Evolutionary conservation across 163 green algal species (phyloP).

Genomic region (Chlamydomonas reinhardtii): DNA sequence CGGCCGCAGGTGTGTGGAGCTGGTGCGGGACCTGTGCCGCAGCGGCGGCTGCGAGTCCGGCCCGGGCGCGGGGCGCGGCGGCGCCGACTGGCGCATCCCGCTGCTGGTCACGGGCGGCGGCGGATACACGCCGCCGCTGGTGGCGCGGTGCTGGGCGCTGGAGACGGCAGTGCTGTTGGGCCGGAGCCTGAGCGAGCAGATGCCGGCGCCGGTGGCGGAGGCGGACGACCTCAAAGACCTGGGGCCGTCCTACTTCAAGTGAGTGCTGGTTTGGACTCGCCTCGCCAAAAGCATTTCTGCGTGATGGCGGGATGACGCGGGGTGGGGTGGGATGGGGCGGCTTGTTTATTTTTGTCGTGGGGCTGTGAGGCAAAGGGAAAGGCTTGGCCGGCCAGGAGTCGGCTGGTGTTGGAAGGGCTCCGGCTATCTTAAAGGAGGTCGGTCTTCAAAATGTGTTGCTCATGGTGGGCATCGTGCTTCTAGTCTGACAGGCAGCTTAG

Average conservation of each 20-base stretch:
- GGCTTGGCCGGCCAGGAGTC: too few species aligned
- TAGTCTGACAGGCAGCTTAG: too few species aligned
- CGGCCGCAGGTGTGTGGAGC: conserved; percentile 37
- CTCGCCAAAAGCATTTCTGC: too few species aligned
- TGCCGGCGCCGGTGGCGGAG: conserved; percentile 22
- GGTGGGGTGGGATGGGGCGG: too few species aligned
- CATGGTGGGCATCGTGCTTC: too few species aligned
- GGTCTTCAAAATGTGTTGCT: too few species aligned
- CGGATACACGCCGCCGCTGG: conserved; percentile 29
- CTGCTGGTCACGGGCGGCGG: conserved; percentile 39
- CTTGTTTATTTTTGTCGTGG: too few species aligned
- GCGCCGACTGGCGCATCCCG: conserved; percentile 8
- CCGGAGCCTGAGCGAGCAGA: conserved; percentile 9
- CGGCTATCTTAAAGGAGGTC: too few species aligned
- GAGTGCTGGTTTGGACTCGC: too few species aligned
- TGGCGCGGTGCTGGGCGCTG: conserved; percentile 19
- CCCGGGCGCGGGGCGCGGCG: neutral
- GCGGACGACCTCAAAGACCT: conserved; percentile 31
- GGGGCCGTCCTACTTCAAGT: conserved; percentile 46
- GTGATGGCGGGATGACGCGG: too few species aligned
- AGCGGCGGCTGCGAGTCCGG: neutral
- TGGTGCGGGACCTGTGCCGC: conserved; percentile 31
- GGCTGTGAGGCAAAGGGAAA: too few species aligned
- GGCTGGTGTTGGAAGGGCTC: too few species aligned
- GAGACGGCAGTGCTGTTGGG: conserved; percentile 46